A percentile compares a stretch with the other conserved stretches of the same genome.
phyloP scores from a whole-genome alignment of 140 eudicot genomes.

The Senecio squalidus region DNA sequence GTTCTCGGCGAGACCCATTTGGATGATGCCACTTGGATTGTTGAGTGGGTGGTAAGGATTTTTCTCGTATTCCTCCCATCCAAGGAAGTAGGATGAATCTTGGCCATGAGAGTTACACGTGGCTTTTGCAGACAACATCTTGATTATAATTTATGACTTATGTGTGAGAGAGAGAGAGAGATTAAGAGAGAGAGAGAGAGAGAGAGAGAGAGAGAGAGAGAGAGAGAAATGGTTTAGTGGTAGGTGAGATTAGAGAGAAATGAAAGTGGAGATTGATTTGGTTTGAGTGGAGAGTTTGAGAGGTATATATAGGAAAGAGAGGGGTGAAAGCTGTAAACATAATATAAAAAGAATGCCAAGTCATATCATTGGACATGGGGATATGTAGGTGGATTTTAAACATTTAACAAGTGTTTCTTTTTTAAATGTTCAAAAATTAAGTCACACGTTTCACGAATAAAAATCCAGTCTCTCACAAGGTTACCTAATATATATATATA shows the following conservation, averaged over 20 bases:
- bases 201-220: background rate
- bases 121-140: constrained; percentile 62
- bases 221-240: background rate
- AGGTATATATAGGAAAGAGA: constrained; percentile 18
- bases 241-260: background rate
- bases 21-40: constrained; percentile 44
- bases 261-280: constrained; percentile 16
- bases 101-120: constrained; percentile 77
- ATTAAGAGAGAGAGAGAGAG: background rate
- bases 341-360: constrained; percentile 18
- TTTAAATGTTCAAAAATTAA: background rate
- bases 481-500: background rate
- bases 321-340: constrained; percentile 6
- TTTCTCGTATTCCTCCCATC: constrained; percentile 96
- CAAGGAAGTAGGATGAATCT: constrained; percentile 88
- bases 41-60: constrained; percentile 40
- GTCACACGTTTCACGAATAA: constrained; percentile 23
- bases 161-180: background rate
- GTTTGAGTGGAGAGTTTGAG: constrained; percentile 14
- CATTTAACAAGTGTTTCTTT: constrained; percentile 1
- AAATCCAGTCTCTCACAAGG: constrained; percentile 8
- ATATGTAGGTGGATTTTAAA: constrained; percentile 1
- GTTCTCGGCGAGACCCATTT: constrained; percentile 58
- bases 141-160: background rate
- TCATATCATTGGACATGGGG: constrained; percentile 13